Percentiles rank a stretch among this genome's conserved stretches.
phyloP scores from a whole-genome alignment of 2,329 filamentous ascomycete genomes.

The Aspergillus calidoustus region DNA sequence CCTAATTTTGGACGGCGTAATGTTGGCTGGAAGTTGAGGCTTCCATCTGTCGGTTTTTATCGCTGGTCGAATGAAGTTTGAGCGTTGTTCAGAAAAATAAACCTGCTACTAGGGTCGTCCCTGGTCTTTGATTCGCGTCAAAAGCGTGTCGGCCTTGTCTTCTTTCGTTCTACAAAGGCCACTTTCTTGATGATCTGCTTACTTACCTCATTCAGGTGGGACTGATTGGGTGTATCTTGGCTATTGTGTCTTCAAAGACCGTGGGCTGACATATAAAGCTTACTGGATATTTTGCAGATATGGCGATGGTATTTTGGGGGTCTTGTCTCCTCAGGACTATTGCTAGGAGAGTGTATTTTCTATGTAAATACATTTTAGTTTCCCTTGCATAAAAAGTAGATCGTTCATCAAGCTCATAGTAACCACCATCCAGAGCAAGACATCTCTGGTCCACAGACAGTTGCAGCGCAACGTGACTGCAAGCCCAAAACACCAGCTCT shows the following conservation, averaged over 20 bases:
- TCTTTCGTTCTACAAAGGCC: not conserved
- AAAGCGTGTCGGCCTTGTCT: constrained; percentile 4
- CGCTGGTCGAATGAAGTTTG: constrained; percentile 27
- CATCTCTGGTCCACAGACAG: not conserved
- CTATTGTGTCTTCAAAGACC: constrained; percentile 12
- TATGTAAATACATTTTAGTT: constrained; percentile 26
- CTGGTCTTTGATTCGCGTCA: constrained; percentile 4
- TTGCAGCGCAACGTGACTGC: not conserved
- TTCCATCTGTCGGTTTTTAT: constrained; percentile 21
- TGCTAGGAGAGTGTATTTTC: constrained; percentile 27
- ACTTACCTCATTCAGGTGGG: not conserved
- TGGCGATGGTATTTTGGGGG: constrained; percentile 10
- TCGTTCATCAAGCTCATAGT: constrained; percentile 8
- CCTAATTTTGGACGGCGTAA: not conserved
- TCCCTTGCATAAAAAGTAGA: constrained; percentile 26
- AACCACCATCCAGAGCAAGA: not conserved
- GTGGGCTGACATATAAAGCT: constrained; percentile 3
- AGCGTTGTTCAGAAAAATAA: constrained; percentile 12
- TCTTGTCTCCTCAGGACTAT: constrained; percentile 2
- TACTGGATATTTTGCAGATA: constrained; percentile 7
- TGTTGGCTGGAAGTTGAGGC: not conserved
- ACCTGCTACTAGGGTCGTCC: constrained; percentile 2
- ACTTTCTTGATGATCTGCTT: not conserved
- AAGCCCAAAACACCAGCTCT: not conserved
- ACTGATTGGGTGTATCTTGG: constrained; percentile 13